Evolutionary conservation across 768 basidiomycete species (phyloP).

Genomic region (Gelatoporia subvermispora): DNA sequence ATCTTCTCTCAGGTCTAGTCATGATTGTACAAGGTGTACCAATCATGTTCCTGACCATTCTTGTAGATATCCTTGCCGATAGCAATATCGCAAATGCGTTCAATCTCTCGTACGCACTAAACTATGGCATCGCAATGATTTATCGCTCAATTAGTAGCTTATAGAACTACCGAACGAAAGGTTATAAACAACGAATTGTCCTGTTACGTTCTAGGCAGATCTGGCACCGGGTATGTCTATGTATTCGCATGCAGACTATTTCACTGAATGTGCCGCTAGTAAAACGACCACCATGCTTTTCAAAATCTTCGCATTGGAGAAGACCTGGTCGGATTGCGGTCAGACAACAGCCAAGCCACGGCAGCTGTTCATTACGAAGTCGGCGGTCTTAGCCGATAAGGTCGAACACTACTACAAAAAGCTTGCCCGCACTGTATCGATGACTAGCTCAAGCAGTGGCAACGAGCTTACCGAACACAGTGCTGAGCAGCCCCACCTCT

Average conservation of each 20-base stretch:
- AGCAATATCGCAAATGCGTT: slow-evolving; percentile 35
- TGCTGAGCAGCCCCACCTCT: too few species aligned
- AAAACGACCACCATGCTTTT: not conserved
- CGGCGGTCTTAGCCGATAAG: too few species aligned
- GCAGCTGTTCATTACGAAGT: too few species aligned
- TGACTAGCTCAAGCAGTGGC: too few species aligned
- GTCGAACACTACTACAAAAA: too few species aligned
- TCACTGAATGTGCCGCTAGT: not conserved
- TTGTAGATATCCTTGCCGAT: slow-evolving; percentile 46
- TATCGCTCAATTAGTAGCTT: not conserved
- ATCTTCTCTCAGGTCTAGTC: slow-evolving; percentile 16
- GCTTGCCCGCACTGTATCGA: too few species aligned
- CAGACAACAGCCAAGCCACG: too few species aligned
- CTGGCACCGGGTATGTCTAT: not conserved
- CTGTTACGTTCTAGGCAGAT: slow-evolving; percentile 50
- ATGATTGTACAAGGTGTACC: not conserved
- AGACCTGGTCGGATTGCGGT: too few species aligned
- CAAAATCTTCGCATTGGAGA: too few species aligned
- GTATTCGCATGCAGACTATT: not conserved
- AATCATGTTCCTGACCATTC: not conserved
- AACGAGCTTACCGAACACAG: too few species aligned
- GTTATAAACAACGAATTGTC: slow-evolving; percentile 58
- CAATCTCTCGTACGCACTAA: slow-evolving; percentile 26
- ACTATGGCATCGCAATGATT: not conserved
- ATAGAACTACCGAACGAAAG: slow-evolving; percentile 42